Evolutionary conservation across 192 early-diverging fungal genomes (phyloP).

Genomic region (Irineochytrium annulatum): DNA sequence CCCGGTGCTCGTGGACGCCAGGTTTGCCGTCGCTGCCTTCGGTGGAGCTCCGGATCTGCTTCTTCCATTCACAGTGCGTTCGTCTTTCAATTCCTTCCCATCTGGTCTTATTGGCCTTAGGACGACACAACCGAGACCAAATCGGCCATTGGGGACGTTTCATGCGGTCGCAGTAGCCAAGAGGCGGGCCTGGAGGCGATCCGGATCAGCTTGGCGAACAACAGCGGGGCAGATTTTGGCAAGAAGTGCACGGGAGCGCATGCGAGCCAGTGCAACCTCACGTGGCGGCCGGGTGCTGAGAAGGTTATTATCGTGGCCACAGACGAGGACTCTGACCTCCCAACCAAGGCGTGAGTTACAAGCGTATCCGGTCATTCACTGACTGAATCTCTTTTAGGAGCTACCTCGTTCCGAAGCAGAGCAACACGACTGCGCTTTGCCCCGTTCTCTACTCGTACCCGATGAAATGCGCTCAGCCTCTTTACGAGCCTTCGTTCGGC

Average conservation of each 20-base stretch:
- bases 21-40: slow-evolving; percentile 29
- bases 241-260: neutral
- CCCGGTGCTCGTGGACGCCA: slow-evolving; percentile 25
- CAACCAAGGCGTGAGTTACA: slow-evolving; percentile 5
- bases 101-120: slow-evolving; percentile 5
- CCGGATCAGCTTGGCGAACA: slow-evolving; percentile 27
- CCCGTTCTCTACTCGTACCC: too few relatives aligned
- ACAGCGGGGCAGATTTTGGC: slow-evolving; percentile 18
- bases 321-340: slow-evolving; percentile 39
- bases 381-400: too few relatives aligned
- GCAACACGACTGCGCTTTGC: too few relatives aligned
- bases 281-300: slow-evolving; percentile 18
- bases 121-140: slow-evolving; percentile 10
- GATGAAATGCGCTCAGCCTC: too few relatives aligned
- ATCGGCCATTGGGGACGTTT: slow-evolving; percentile 9
- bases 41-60: slow-evolving; percentile 25
- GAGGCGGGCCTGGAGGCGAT: slow-evolving; percentile 36
- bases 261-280: slow-evolving; percentile 13
- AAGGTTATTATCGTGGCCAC: slow-evolving; percentile 34
- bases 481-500: slow-evolving; percentile 17
- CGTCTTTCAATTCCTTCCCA: neutral
- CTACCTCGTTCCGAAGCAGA: too few relatives aligned
- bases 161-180: slow-evolving; percentile 22
- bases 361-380: too few relatives aligned
- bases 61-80: slow-evolving; percentile 30